phyloP scores from a whole-genome alignment of 257 asterid species.

The Phtheirospermum japonicum region DNA sequence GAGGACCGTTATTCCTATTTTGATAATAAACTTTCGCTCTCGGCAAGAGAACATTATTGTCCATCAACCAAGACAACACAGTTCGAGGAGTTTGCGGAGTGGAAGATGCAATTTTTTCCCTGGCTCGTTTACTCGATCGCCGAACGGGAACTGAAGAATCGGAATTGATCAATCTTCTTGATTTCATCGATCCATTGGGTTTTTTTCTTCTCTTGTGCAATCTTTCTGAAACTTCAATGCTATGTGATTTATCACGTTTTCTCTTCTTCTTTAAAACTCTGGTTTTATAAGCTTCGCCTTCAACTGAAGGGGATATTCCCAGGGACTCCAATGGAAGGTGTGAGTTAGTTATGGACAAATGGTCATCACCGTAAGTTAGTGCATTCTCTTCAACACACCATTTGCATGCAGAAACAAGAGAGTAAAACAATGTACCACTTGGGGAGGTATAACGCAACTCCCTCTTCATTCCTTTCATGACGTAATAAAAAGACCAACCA shows the following conservation, averaged over 20 bases:
- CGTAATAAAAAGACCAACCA: conserved; percentile 58
- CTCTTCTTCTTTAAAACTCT: conserved; percentile 36
- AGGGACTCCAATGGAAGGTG: conserved; percentile 33
- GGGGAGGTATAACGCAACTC: conserved; percentile 57
- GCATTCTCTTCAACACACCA: conserved; percentile 31
- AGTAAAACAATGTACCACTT: conserved; percentile 36
- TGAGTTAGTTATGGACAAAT: conserved; percentile 26
- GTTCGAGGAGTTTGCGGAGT: conserved; percentile 56
- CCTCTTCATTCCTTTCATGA: conserved; percentile 19
- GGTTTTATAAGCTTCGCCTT: conserved; percentile 28
- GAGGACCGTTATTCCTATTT: conserved; percentile 31
- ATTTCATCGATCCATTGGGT: conserved; percentile 25
- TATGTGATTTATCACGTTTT: conserved; percentile 24
- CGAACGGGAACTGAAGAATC: conserved; percentile 34
- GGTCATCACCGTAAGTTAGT: conserved; percentile 14
- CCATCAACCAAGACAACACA: conserved; percentile 76
- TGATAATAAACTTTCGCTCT: conserved; percentile 63
- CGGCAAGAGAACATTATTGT: conserved; percentile 60
- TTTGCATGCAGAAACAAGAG: conserved; percentile 56
- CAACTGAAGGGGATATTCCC: conserved; percentile 15
- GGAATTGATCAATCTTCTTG: conserved; percentile 29
- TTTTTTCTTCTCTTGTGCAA: conserved; percentile 37
- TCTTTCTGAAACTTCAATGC: conserved; percentile 24
- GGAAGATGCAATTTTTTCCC: conserved; percentile 44
- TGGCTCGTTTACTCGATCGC: conserved; percentile 53